Evolutionary conservation across 495 filamentous ascomycete genomes (phyloP), one percentile per base, ranked within the genome.

Genomic region (Chaetomium fimeti): DNA sequence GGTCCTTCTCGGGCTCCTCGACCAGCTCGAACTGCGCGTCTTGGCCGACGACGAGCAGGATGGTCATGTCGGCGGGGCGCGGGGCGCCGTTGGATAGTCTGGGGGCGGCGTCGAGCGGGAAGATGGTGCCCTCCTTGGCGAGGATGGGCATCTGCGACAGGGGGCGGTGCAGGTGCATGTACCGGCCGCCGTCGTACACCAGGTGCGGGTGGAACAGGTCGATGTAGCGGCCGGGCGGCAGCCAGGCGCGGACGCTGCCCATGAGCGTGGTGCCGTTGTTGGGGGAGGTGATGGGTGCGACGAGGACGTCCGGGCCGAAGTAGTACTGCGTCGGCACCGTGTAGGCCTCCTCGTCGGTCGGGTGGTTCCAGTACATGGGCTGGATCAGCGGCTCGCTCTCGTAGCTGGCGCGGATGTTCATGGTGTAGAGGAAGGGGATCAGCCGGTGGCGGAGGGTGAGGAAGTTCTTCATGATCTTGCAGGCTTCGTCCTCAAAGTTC

Each of bases 331-430:
- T 86, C 0, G 76, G 77, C 12, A 79, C 71, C 1, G 70, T 65
- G 69, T 87, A 85, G 1, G 83, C 82, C 7, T 80, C 75, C 0
- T 79, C 64, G 0, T 78, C 65, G 12, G 81, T 69, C 0, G 77
- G 76, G 67, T 83, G 81, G 24, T 74, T 74, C 85, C 84, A 87
- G 74, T 87, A 87, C 78, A 87, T 79, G 20, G 84, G 85, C 71
- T 81, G 79, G 6, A 85, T 66, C 1, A 87, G 69, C 0, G 83
- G 84, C 47, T 81, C 75, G 53, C 75, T 70, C 3, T 82, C 73
- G 15, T 72, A 68, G 5, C 74, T 68, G 1, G 75, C 76, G 38
- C 73, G 70, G 5, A 80, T 74, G 69, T 84, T 86, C 77, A 82
- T 82, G 12, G 81, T 81, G 72, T 85, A 85, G 18, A 87, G 74